Conservation (phyloP, 306 rosid species). For the barrel medic (Medicago truncatula) region MtrunA17r5.0-ANR NC_053048.1:50655501-50656000, state of each 20-base stretch:
- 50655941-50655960: too few relatives aligned
- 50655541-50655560: slow-evolving; percentile 9
- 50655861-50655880: too few relatives aligned
- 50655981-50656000: too few relatives aligned
- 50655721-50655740: background rate
- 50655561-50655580: background rate
- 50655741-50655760: background rate
- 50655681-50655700: background rate
- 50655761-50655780: background rate
- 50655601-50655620: background rate
- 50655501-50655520: too few relatives aligned
- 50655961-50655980: too few relatives aligned
- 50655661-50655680: background rate
- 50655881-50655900: too few relatives aligned
- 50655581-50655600: slow-evolving; percentile 11
- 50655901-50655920: too few relatives aligned
- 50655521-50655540: background rate
- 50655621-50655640: background rate
- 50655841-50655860: too few relatives aligned
- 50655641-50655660: slow-evolving; percentile 1
- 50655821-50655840: background rate
- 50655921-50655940: too few relatives aligned
- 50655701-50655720: background rate
- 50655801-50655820: background rate
- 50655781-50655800: background rate